Evolutionary conservation across 768 basidiomycete genomes (phyloP).

Genomic region (Lactarius deliciosus): DNA sequence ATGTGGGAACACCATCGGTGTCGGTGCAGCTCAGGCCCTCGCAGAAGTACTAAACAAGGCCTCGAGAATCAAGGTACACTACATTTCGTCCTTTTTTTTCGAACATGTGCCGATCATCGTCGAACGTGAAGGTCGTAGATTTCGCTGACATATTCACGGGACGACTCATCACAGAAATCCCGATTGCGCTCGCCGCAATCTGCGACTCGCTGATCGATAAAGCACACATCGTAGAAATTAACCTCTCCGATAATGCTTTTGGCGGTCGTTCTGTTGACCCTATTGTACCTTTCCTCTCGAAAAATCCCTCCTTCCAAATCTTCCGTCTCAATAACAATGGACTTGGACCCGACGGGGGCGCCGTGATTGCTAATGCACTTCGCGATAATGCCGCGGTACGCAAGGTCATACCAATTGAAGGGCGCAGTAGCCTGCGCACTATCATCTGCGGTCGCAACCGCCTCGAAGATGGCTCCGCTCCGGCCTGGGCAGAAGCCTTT

Average conservation of each 20-base stretch:
- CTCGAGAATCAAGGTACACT: slow-evolving; percentile 63
- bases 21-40: slow-evolving; percentile 84
- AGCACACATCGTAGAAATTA: slow-evolving; percentile 77
- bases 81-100: slow-evolving; percentile 7
- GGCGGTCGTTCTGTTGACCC: slow-evolving; percentile 94
- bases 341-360: slow-evolving; percentile 86
- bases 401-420: slow-evolving; percentile 55
- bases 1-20: slow-evolving; percentile 91
- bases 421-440: slow-evolving; percentile 67
- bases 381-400: slow-evolving; percentile 64
- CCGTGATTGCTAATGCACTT: slow-evolving; percentile 81
- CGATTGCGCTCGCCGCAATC: slow-evolving; percentile 80
- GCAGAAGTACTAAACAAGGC: slow-evolving; percentile 76
- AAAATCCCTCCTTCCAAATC: slow-evolving; percentile 78
- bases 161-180: slow-evolving; percentile 93
- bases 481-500: slow-evolving; percentile 85
- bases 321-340: slow-evolving; percentile 97
- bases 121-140: slow-evolving; percentile 74
- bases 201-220: slow-evolving; percentile 85
- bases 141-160: slow-evolving; percentile 98
- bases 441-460: slow-evolving; percentile 95
- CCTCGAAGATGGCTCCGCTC: slow-evolving; percentile 87
- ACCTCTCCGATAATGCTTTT: slow-evolving; percentile 95
- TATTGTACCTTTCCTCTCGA: slow-evolving; percentile 83
- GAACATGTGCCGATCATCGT: slow-evolving; percentile 5